Conservation (phyloP, 176 grass and related monocot species). For the Oryza glaberrima region DNA sequence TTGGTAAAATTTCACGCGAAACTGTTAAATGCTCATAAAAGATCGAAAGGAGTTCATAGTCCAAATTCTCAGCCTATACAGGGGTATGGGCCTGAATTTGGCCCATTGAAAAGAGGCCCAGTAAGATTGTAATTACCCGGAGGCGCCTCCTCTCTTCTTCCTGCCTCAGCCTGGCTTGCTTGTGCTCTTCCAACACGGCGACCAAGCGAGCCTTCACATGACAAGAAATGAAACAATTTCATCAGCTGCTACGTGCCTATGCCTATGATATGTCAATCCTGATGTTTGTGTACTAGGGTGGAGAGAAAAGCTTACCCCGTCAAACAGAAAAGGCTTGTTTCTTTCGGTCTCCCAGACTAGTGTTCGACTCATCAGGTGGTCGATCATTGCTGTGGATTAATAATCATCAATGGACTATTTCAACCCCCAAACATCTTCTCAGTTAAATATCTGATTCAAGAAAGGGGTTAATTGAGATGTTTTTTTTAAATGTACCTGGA, state of each 20-base stretch:
- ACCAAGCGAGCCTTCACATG: constrained; percentile 46
- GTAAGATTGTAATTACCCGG: constrained; percentile 41
- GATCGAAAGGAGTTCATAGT: neutral
- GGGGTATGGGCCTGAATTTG: neutral
- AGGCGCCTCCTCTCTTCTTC: constrained; percentile 56
- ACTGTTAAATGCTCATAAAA: neutral
- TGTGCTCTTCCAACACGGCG: constrained; percentile 66
- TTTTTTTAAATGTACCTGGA: constrained; percentile 39
- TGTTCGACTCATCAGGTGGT: constrained; percentile 60
- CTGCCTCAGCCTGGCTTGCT: constrained; percentile 49
- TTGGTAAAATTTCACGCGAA: neutral
- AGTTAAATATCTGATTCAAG: neutral
- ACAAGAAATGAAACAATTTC: neutral
- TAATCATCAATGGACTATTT: neutral
- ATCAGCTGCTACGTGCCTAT: neutral
- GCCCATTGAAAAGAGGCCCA: neutral
- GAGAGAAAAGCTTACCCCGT: constrained; percentile 42
- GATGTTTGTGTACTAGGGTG: neutral
- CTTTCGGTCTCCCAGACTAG: constrained; percentile 64
- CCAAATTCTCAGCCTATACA: neutral
- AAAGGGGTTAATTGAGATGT: neutral
- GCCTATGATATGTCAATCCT: neutral
- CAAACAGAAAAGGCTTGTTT: constrained; percentile 65
- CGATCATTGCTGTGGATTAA: constrained; percentile 45
- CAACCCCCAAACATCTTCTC: neutral